Conservation (phyloP, 352 stramenopile genomes). For the Pythium phragmitis region DNA sequence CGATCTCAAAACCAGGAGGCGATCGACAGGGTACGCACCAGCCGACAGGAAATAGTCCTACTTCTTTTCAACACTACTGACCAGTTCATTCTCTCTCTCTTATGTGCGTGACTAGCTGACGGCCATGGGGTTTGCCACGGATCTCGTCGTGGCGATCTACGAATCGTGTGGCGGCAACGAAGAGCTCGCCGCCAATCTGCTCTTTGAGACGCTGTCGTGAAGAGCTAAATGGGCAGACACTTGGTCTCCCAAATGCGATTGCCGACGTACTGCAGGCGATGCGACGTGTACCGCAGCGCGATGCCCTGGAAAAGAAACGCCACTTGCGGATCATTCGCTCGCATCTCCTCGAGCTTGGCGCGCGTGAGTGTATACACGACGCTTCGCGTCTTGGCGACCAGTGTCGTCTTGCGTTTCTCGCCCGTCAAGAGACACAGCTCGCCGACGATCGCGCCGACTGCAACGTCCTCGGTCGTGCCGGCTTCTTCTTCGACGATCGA, state of each 20-base stretch:
- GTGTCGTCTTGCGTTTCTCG: constrained; percentile 80
- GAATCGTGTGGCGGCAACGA: constrained; percentile 63
- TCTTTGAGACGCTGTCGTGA: constrained; percentile 50
- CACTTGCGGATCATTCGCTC: constrained; percentile 53
- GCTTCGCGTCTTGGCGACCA: constrained; percentile 53
- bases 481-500: constrained; percentile 80
- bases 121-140: constrained; percentile 54
- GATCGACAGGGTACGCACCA: constrained; percentile 40
- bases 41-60: neutral
- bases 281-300: constrained; percentile 71
- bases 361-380: constrained; percentile 70
- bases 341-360: constrained; percentile 63
- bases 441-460: constrained; percentile 68
- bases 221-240: constrained; percentile 58
- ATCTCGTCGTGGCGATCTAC: constrained; percentile 54
- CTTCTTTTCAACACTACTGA: neutral
- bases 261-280: constrained; percentile 75
- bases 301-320: constrained; percentile 79
- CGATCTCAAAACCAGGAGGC: constrained; percentile 17
- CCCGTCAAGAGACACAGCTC: constrained; percentile 78
- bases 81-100: too few species aligned
- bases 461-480: constrained; percentile 70
- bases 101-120: constrained; percentile 33
- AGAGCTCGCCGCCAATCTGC: constrained; percentile 46
- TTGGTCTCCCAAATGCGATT: constrained; percentile 88